Base-by-base conservation (phyloP, 2,329 filamentous ascomycete genomes). In the Annulohypoxylon truncatum region DNA sequence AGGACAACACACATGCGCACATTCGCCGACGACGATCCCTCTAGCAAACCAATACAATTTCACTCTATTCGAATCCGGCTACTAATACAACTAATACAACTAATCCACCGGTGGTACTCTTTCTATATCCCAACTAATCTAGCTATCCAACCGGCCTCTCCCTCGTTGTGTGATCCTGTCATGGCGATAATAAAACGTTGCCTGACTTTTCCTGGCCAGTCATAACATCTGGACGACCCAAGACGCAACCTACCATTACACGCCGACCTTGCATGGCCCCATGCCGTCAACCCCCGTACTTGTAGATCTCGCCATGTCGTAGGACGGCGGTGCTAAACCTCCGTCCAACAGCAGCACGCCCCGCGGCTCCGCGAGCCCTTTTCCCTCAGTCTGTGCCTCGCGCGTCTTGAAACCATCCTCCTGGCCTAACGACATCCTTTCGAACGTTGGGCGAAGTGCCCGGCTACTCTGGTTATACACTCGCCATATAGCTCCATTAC, bases 201-300 rank as follows among this genome's bases (percentile, higher is more conserved):
- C 58, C 64, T 62, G 44, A 48, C 38, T 26, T 60, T 24, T 13
- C 20, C 31, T 28, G 52, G 31, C 67, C 67, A 67, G 61, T 70
- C 54, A 67, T 42, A 67, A 46, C 57, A 53, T 46, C 38, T 15
- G 59, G 40, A 56, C 52, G 35, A 29, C 52, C 29, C 12, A 35
- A 61, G 35, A 64, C 55, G 60, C 60, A 69, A 69, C 67, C 60
- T 68, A 52, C 67, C 67, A 67, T 70, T 70, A 70, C 64, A 67
- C 67, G 61, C 67, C 65, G 59, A 64, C 61, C 64, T 64, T 68
- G 67, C 61, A 68, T 68, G 40, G 64, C 55, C 64, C 67, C 64
- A 67, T 67, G 48, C 42, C 48, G 33, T 47, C 40, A 52, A 55
- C 55, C 67, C 67, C 64, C 60, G 35, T 51, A 42, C 26, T 26